phyloP scores from a whole-genome alignment of 805 yeast species.

The Torulaspora microellipsoides region DNA sequence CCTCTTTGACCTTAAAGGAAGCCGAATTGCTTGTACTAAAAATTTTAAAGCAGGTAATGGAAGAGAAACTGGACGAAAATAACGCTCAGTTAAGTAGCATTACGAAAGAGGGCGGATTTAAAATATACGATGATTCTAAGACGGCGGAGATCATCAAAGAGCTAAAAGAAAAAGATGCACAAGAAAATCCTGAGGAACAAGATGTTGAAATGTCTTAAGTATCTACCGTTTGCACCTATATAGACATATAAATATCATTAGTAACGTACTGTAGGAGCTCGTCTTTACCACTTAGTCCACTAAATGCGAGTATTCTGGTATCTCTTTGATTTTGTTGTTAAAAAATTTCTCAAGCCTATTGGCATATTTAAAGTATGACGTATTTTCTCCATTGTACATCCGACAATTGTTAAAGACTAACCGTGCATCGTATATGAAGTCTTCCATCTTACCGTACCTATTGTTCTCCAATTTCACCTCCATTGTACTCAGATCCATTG shows the following conservation, averaged over 20 bases:
- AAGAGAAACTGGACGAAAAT: slow-evolving; percentile 90
- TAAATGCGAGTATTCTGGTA: slow-evolving; percentile 84
- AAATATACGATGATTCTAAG: slow-evolving; percentile 75
- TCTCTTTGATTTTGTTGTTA: slow-evolving; percentile 74
- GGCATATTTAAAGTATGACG: slow-evolving; percentile 94
- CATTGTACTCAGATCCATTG: slow-evolving; percentile 97
- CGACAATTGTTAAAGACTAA: slow-evolving; percentile 88
- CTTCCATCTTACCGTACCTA: slow-evolving; percentile 84
- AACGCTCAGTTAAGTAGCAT: slow-evolving; percentile 95
- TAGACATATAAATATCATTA: slow-evolving; percentile 2
- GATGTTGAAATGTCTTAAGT: slow-evolving; percentile 34
- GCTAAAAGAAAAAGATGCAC: slow-evolving; percentile 65
- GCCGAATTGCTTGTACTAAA: slow-evolving; percentile 88
- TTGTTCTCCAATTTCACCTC: slow-evolving; percentile 89
- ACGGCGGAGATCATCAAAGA: slow-evolving; percentile 76
- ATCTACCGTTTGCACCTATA: slow-evolving; percentile 2
- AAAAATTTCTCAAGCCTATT: slow-evolving; percentile 88
- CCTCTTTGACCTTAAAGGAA: slow-evolving; percentile 82
- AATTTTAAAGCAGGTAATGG: slow-evolving; percentile 96
- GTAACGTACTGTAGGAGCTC: neutral
- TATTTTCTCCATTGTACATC: slow-evolving; percentile 85
- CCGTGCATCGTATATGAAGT: slow-evolving; percentile 82
- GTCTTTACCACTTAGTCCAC: slow-evolving; percentile 44
- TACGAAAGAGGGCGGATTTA: slow-evolving; percentile 80
- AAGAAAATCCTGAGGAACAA: slow-evolving; percentile 36